Base-by-base conservation (phyloP, 345 rosid genomes). In the Euphorbia pulcherrima region DNA sequence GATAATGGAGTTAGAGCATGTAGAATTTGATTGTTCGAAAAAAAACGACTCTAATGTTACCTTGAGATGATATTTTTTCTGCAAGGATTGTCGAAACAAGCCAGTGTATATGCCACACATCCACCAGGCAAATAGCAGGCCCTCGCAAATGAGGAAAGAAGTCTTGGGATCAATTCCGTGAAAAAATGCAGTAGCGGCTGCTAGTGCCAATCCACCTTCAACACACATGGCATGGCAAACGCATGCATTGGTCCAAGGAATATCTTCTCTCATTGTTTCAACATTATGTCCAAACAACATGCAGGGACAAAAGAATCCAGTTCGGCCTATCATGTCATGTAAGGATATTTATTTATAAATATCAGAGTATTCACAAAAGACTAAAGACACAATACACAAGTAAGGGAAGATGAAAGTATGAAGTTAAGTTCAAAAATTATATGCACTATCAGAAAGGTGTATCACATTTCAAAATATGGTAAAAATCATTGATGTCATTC, bases 51-150 rank as follows among this genome's bases (percentile, higher is more conserved):
- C 10, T 10, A 12, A 30, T 33, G n/a, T 47, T 64, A 83, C 98
- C 96, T 87, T 90, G 69, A 93, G 97, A 71, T 93, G 97, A 71
- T 93, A 93, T 39, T 86, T 89, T 78, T 82, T 89, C 78, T 93
- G 98, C 58, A 93, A 65, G 26, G 89, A 80, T 68, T 87, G 88
- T 9, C 97, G 90, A 71, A 90, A 82, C 68, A 87, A 67, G 41
- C 94, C 96, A 40, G 88, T 84, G 68, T 89, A 87, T 71, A 90
- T 90, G 41, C 90, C 94, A 72, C 96, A 88, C 82, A 90, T 84
- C 94, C 91, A 87, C 97, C 96, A 93, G 41, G 89, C 82, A 65
- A 88, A 93, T 50, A 90, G 75, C 71, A 90, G 79, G 67, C 88
- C 80, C 81, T 90, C 92, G 2, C 89, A 77, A 6, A 93, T 87